These are phyloP conservation scores for Saccharomyces pastorianus DNA, from an alignment of 1,139 yeast genomes.

Conservation along the genomic window DNA sequence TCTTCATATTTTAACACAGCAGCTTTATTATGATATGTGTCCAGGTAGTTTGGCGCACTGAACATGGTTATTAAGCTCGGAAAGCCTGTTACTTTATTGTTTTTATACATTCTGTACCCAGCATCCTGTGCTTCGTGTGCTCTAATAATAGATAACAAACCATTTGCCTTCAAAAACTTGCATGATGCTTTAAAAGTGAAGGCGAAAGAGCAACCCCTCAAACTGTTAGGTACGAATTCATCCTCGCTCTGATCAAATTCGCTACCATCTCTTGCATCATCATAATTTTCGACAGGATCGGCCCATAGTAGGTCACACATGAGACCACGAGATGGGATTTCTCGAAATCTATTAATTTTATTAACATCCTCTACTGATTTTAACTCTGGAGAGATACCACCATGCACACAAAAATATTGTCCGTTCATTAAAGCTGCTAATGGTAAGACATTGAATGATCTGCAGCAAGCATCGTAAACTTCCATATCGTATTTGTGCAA, in stretches of 20 bases:
- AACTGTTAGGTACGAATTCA: conserved; percentile 56
- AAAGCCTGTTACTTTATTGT: conserved; percentile 78
- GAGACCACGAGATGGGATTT: conserved; percentile 85
- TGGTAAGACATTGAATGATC: conserved; percentile 77
- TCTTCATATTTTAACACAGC: conserved; percentile 84
- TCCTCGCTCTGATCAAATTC: conserved; percentile 13
- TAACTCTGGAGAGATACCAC: conserved; percentile 83
- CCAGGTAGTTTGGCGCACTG: conserved; percentile 90
- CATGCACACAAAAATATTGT: conserved; percentile 91
- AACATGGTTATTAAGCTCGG: conserved; percentile 89
- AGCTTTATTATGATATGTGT: conserved; percentile 88
- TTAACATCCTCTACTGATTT: conserved; percentile 60
- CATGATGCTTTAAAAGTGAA: conserved; percentile 79
- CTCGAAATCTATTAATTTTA: conserved; percentile 66
- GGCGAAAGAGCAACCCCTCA: conserved; percentile 86
- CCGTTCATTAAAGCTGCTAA: conserved; percentile 88
- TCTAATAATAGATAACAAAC: conserved; percentile 69
- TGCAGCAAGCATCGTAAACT: conserved; percentile 66
- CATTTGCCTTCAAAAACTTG: conserved; percentile 66
- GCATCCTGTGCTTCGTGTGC: conserved; percentile 98
- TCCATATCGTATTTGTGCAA: conserved; percentile 63
- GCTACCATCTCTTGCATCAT: conserved; percentile 38
- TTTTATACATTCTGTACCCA: conserved; percentile 86
- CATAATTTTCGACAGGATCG: conserved; percentile 84
- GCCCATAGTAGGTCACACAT: conserved; percentile 96